Evolutionary conservation across 768 basidiomycete species (phyloP).

Genomic region (Collybia nuda): DNA sequence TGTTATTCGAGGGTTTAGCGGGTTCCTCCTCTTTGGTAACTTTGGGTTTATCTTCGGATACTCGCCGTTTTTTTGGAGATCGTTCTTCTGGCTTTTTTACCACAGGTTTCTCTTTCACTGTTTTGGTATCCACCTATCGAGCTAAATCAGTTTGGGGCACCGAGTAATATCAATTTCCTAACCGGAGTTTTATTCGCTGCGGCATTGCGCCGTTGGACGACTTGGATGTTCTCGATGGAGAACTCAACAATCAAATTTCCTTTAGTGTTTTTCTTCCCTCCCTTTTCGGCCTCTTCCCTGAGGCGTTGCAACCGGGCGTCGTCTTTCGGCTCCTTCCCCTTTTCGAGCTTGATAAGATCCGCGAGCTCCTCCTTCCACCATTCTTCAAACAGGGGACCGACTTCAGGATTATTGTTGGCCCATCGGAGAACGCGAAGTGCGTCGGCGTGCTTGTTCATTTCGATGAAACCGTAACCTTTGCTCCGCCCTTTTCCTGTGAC

Average conservation of each 20-base stretch:
- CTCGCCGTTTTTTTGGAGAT: constrained; percentile 39
- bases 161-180: too few species aligned
- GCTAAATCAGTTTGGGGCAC: constrained; percentile 1
- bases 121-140: constrained; percentile 10
- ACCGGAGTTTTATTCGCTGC: constrained; percentile 39
- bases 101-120: constrained; percentile 8
- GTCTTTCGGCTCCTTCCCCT: constrained; percentile 40
- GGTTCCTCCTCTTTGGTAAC: constrained; percentile 15
- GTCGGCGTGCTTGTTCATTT: constrained; percentile 85
- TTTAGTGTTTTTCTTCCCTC: constrained; percentile 35
- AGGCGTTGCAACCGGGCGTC: constrained; percentile 55
- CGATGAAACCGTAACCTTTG: constrained; percentile 95
- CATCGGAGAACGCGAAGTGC: constrained; percentile 89
- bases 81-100: constrained; percentile 29
- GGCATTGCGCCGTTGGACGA: constrained; percentile 73
- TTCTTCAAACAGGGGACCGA: constrained; percentile 60
- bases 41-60: constrained; percentile 19
- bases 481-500: constrained; percentile 84
- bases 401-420: constrained; percentile 86
- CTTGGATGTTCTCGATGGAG: constrained; percentile 92
- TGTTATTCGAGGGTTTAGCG: constrained; percentile 32
- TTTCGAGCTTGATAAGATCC: constrained; percentile 58
- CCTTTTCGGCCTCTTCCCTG: constrained; percentile 54
- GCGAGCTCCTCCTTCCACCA: constrained; percentile 87
- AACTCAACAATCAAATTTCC: constrained; percentile 86